Base-by-base conservation (phyloP, 2,329 filamentous ascomycete genomes). In the Orbilia javanica region DNA sequence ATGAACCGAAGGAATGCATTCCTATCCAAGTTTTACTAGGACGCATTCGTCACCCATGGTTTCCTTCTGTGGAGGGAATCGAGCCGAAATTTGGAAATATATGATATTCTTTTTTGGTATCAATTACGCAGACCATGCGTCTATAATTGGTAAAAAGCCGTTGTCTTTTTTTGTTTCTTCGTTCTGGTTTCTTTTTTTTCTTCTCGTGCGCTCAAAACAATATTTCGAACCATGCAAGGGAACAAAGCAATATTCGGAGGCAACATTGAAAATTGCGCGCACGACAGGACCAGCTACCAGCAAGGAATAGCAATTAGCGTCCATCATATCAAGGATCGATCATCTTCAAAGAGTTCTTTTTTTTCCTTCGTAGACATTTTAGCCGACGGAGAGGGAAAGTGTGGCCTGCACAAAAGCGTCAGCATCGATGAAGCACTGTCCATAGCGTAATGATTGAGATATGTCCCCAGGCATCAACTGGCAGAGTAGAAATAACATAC, bases 161-260 rank as follows among this genome's bases (percentile, higher is more conserved):
- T 57, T 75, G 52, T 44, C 39, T 68, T 44, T 52, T 62, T 50
- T 73, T n/a, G n/a, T n/a, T n/a, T n/a, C n/a, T n/a, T n/a, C n/a
- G n/a, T n/a, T n/a, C n/a, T n/a, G n/a, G n/a, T n/a, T 27, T 34
- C 66, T 60, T 39, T n/a, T 42, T 36, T 29, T 55, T 36, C 6
- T 55, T 75, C 31, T 71, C 67, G 74, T 67, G 74, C 62, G 67
- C 74, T 68, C 74, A 72, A 55, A 68, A 78, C 74, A 78, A 55
- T 71, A 72, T 72, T 72, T 78, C 74, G 74, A 78, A 78, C 67
- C 67, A 48, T 64, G 74, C 74, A 78, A 72, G 46, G n/a, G 67
- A 78, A 77, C 66, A 71, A 78, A 67, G 62, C 62, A 72, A 67
- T 68, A 62, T 78, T 72, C 74, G 74, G n/a, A 78, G 67, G 67